A percentile compares a stretch with the other conserved stretches of the same genome.
Evolutionary conservation across 768 basidiomycete species (phyloP).

Genomic region (Hysterangium stoloniferum): DNA sequence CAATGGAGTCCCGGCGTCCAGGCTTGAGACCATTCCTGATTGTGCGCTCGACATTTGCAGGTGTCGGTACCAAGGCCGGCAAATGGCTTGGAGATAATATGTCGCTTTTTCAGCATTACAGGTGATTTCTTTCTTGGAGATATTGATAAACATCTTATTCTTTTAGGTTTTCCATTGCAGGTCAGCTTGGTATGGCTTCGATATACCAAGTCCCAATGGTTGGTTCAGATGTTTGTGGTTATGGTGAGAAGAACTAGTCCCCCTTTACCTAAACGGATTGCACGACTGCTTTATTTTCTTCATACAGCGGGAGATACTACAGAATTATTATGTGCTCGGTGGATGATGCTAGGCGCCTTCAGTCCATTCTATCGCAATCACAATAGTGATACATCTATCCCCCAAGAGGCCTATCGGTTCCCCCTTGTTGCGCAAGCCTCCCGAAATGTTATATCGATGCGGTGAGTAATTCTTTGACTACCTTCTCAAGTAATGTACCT

Average conservation of each 20-base stretch:
- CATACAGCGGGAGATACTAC: slow-evolving; percentile 61
- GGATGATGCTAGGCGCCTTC: slow-evolving; percentile 70
- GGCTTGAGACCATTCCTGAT: slow-evolving; percentile 66
- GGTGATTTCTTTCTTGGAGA: not conserved
- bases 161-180: slow-evolving; percentile 66
- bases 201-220: slow-evolving; percentile 83
- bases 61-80: slow-evolving; percentile 60
- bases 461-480: slow-evolving; percentile 67
- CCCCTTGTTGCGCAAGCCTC: slow-evolving; percentile 73
- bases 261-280: slow-evolving; percentile 2
- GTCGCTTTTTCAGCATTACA: not conserved
- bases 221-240: slow-evolving; percentile 71
- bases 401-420: slow-evolving; percentile 81
- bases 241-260: slow-evolving; percentile 28
- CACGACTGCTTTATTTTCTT: slow-evolving; percentile 49
- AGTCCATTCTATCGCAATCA: slow-evolving; percentile 80
- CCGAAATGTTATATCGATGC: slow-evolving; percentile 62
- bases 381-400: slow-evolving; percentile 52
- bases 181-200: slow-evolving; percentile 76
- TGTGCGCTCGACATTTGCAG: slow-evolving; percentile 60
- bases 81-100: slow-evolving; percentile 49
- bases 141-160: slow-evolving; percentile 64
- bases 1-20: slow-evolving; percentile 43
- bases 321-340: slow-evolving; percentile 75
- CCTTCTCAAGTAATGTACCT: slow-evolving; percentile 50